These are phyloP conservation scores for Bruguiera sexangula DNA, from an alignment of 345 rosid species.

Conservation along the genomic window DNA sequence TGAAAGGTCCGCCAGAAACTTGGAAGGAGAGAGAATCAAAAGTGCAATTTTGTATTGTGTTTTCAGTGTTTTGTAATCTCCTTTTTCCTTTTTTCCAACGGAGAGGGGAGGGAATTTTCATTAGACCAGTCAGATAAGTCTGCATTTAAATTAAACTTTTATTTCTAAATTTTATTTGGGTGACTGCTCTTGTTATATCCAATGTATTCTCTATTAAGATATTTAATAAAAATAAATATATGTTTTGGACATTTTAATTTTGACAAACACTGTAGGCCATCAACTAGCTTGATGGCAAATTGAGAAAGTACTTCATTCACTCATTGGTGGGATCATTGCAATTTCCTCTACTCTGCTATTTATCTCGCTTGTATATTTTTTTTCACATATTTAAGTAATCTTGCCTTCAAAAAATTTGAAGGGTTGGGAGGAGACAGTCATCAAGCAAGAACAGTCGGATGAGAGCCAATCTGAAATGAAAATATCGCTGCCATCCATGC, in stretches of 20 bases:
- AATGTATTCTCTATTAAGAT: too few species aligned
- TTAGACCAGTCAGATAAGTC: too few species aligned
- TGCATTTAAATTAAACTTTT: too few species aligned
- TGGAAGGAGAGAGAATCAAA: conserved; percentile 9
- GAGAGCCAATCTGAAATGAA: conserved; percentile 73
- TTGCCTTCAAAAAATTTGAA: conserved; percentile 39
- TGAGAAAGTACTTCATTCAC: not conserved
- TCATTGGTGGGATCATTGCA: not conserved
- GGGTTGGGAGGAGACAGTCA: conserved; percentile 98
- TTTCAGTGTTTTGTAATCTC: too few species aligned
- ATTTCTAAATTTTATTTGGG: too few species aligned
- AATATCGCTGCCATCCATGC: conserved; percentile 90
- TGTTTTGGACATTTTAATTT: too few species aligned
- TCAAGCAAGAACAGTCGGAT: conserved; percentile 71
- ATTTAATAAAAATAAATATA: too few species aligned
- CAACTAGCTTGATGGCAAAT: not conserved
- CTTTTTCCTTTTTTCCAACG: too few species aligned
- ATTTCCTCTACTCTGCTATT: conserved; percentile 9
- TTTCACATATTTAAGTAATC: conserved; percentile 3
- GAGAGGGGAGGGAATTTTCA: too few species aligned
- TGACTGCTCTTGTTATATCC: too few species aligned
- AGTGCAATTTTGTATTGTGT: not conserved
- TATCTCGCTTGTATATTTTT: not conserved
- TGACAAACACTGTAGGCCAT: not conserved
- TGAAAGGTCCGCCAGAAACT: conserved; percentile 17